phyloP scores from a whole-genome alignment of 2,329 filamentous ascomycete species.

The Amphichorda felina region DNA sequence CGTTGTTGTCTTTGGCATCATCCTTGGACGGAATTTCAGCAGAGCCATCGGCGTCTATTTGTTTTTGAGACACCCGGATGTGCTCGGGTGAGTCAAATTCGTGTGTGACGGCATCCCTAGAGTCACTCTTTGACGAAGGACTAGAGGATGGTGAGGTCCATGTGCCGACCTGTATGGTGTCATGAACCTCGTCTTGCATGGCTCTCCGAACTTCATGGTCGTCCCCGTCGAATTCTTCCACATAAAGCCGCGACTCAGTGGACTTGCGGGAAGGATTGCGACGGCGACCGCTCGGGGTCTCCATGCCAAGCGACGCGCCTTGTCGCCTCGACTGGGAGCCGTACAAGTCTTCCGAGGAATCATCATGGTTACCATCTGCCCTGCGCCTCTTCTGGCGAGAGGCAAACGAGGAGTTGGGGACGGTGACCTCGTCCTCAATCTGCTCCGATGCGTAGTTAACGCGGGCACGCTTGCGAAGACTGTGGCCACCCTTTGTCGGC shows the following conservation, averaged over 20 bases:
- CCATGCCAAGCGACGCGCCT: conserved; percentile 21
- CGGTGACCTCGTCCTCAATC: conserved; percentile 32
- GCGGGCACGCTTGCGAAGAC: conserved; percentile 41
- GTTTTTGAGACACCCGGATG: background rate
- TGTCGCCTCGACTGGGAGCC: conserved; percentile 19
- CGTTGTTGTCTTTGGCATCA: background rate
- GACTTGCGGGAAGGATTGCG: conserved; percentile 28
- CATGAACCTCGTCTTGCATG: conserved; percentile 36
- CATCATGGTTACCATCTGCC: conserved; percentile 2
- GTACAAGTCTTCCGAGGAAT: conserved; percentile 15
- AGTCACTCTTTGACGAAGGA: conserved; percentile 1
- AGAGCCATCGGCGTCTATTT: background rate
- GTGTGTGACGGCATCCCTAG: background rate
- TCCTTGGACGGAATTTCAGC: background rate
- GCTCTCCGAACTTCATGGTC: conserved; percentile 6
- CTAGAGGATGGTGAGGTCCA: background rate
- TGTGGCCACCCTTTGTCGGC: conserved; percentile 46
- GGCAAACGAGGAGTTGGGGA: conserved; percentile 18
- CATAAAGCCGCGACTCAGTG: conserved; percentile 18
- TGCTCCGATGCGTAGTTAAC: conserved; percentile 46
- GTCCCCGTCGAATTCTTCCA: conserved; percentile 19
- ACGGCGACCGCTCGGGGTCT: conserved; percentile 23
- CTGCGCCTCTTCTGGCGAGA: conserved; percentile 23
- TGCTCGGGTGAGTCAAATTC: background rate
- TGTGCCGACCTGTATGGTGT: conserved; percentile 44